Conservation (phyloP, 176 grass and related monocot genomes). For the Chloris gayana region DNA sequence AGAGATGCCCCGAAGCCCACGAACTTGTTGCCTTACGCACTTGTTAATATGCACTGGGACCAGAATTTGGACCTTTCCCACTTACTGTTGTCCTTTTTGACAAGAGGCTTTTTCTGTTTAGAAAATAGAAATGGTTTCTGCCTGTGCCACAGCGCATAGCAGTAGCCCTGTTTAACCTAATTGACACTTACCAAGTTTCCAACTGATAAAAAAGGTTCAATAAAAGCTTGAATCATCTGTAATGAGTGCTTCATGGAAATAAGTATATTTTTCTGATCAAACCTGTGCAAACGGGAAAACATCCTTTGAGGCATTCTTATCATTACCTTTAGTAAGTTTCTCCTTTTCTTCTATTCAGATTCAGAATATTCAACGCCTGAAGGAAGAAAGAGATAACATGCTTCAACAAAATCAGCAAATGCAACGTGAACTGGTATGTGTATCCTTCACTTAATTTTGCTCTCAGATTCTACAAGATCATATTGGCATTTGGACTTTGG, state of each 20-base stretch:
- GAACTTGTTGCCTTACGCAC: slow-evolving; percentile 30
- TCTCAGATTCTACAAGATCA: slow-evolving; percentile 4
- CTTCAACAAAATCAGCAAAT: slow-evolving; percentile 94
- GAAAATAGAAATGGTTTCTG: background rate
- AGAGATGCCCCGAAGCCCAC: slow-evolving; percentile 1
- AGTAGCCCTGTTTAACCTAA: slow-evolving; percentile 17
- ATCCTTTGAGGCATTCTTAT: slow-evolving; percentile 26
- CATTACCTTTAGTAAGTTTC: slow-evolving; percentile 26
- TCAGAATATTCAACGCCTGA: slow-evolving; percentile 68
- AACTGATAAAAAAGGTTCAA: slow-evolving; percentile 17
- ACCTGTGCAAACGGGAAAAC: slow-evolving; percentile 3
- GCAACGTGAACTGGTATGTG: slow-evolving; percentile 76
- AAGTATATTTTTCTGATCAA: slow-evolving; percentile 27
- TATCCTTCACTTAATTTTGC: slow-evolving; percentile 1
- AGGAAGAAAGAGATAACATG: slow-evolving; percentile 81
- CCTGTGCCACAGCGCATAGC: background rate
- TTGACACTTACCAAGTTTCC: background rate
- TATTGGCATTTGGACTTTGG: slow-evolving; percentile 20
- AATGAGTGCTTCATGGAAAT: slow-evolving; percentile 9
- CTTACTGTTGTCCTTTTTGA: background rate
- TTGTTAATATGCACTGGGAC: slow-evolving; percentile 36
- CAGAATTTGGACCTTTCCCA: background rate
- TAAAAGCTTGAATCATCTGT: slow-evolving; percentile 6
- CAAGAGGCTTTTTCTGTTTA: background rate
- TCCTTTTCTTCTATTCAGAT: slow-evolving; percentile 50